phyloP scores from a whole-genome alignment of 345 rosid genomes.

The Carallia pectinifolia region DNA sequence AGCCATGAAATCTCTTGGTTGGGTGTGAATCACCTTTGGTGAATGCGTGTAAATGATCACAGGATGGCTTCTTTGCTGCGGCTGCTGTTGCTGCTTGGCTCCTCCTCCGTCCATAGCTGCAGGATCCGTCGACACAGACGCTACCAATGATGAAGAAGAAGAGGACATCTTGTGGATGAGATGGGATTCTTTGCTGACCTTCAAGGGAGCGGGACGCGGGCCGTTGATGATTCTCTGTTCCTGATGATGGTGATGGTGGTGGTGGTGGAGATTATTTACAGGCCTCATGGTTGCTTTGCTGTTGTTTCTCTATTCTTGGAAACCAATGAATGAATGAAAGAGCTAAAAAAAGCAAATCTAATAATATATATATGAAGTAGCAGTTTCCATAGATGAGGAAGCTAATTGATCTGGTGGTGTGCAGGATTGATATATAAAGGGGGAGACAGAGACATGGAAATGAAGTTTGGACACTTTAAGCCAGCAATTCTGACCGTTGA shows the following conservation, averaged over 20 bases:
- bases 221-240: slow-evolving; percentile 6
- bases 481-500: slow-evolving; percentile 80
- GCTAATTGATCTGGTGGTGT: background rate
- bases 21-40: slow-evolving; percentile 25
- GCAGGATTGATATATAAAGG: background rate
- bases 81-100: background rate
- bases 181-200: slow-evolving; percentile 18
- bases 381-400: too few relatives aligned
- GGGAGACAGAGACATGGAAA: slow-evolving; percentile 1
- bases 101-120: background rate
- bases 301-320: background rate
- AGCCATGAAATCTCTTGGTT: slow-evolving; percentile 25
- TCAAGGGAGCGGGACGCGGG: slow-evolving; percentile 23
- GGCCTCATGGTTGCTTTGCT: slow-evolving; percentile 9
- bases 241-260: background rate
- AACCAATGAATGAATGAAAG: background rate
- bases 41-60: slow-evolving; percentile 22
- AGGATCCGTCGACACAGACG: background rate
- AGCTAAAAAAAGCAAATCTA: background rate
- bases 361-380: background rate
- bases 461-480: slow-evolving; percentile 15
- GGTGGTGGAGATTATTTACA: background rate
- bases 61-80: slow-evolving; percentile 3
- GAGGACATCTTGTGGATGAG: slow-evolving; percentile 13
- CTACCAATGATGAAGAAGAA: background rate